Conservation (phyloP, 2,329 filamentous ascomycete genomes). For the Penicillium frequentans region DNA sequence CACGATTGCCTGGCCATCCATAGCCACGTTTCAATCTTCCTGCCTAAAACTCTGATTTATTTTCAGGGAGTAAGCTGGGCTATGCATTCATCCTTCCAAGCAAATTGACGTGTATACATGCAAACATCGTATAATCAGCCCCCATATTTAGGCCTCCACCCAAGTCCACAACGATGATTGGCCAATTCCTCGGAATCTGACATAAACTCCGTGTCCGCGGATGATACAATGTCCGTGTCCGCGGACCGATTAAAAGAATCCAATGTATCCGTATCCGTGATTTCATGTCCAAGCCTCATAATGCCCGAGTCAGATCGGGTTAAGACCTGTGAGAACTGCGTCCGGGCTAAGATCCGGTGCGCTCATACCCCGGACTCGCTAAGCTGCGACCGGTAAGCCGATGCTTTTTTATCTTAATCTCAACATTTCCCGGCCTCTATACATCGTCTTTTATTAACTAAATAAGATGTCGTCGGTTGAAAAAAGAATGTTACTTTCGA, state of each 20-base stretch:
- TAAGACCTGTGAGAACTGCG: slow-evolving; percentile 14
- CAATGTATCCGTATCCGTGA: slow-evolving; percentile 2
- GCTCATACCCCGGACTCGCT: neutral
- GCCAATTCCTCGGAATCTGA: neutral
- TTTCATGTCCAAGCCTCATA: neutral
- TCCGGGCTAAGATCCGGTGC: slow-evolving; percentile 14
- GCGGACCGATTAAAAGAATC: slow-evolving; percentile 7
- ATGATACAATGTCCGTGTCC: slow-evolving; percentile 2
- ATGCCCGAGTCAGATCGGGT: slow-evolving; percentile 5
- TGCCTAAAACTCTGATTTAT: neutral
- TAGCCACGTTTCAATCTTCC: neutral
- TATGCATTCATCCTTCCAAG: neutral
- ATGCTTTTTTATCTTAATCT: neutral
- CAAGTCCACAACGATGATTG: neutral
- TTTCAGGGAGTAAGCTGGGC: neutral
- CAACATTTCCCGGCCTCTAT: neutral
- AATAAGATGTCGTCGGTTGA: slow-evolving; percentile 9
- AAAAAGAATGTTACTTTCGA: slow-evolving; percentile 15
- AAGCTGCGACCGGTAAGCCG: slow-evolving; percentile 11
- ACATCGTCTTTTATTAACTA: neutral
- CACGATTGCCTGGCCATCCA: neutral
- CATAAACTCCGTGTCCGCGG: slow-evolving; percentile 4
- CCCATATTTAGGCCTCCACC: neutral
- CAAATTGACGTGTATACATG: neutral
- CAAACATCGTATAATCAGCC: neutral